These are phyloP conservation scores for Solanum lignicaule DNA, from an alignment of 257 asterid species.

Conservation along the genomic window DNA sequence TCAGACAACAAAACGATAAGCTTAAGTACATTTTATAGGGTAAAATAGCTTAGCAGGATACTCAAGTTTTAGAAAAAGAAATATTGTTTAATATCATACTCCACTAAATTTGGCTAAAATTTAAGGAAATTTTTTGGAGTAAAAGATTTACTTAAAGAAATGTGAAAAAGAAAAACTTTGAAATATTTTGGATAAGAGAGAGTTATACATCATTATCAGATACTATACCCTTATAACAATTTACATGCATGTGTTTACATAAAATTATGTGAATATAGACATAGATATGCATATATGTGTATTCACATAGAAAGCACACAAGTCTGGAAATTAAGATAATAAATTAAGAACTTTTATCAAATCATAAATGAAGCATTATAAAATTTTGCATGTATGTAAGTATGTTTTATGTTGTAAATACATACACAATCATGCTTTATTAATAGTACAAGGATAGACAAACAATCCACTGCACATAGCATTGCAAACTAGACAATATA, in stretches of 20 bases:
- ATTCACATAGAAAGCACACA: not conserved
- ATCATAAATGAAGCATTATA: not conserved
- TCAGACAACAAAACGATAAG: not conserved
- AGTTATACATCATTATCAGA: not conserved
- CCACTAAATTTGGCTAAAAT: not conserved
- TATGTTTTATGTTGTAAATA: not conserved
- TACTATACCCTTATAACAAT: not conserved
- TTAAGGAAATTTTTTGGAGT: not conserved
- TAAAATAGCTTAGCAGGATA: not conserved
- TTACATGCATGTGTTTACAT: not conserved
- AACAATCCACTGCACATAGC: not conserved
- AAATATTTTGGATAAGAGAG: not conserved
- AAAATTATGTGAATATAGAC: not conserved
- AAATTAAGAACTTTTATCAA: not conserved
- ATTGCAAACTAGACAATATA: not conserved
- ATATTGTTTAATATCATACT: no score
- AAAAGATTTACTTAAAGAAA: not conserved
- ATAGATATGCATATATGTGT: not conserved
- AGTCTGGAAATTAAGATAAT: not conserved
- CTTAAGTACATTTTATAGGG: not conserved
- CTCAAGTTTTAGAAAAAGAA: not conserved
- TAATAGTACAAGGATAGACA: not conserved
- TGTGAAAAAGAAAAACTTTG: not conserved
- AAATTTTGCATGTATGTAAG: not conserved
- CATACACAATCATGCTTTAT: not conserved